Evolutionary conservation across 371 early-diverging fungal species (phyloP).

Genomic region (Lichtheimia corymbifera): DNA sequence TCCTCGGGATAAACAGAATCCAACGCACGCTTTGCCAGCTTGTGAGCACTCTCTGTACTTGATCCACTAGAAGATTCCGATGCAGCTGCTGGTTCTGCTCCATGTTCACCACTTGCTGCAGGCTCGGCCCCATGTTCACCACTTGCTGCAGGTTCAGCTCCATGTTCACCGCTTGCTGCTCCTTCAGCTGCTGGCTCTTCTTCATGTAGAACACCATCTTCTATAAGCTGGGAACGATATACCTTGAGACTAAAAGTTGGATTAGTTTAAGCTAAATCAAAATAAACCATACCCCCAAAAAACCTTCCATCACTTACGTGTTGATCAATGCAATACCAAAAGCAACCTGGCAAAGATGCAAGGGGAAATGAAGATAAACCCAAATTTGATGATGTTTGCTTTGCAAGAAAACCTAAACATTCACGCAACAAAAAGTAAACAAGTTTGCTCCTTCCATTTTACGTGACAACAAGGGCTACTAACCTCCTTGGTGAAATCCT

Average conservation of each 20-base stretch:
- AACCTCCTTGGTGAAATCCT: slow-evolving; percentile 55
- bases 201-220: slow-evolving; percentile 22
- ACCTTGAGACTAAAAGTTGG: slow-evolving; percentile 30
- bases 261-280: background rate
- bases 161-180: slow-evolving; percentile 5
- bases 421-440: background rate
- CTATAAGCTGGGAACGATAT: slow-evolving; percentile 32
- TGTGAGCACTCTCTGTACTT: background rate
- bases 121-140: background rate
- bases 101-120: slow-evolving; percentile 3
- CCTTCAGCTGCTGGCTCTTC: slow-evolving; percentile 11
- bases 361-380: slow-evolving; percentile 61
- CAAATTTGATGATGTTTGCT: slow-evolving; percentile 55
- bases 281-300: background rate
- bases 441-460: background rate
- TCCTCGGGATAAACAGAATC: background rate
- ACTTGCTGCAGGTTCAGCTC: background rate
- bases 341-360: slow-evolving; percentile 57
- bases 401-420: slow-evolving; percentile 37
- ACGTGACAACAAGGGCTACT: background rate
- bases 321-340: slow-evolving; percentile 53
- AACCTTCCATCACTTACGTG: slow-evolving; percentile 28
- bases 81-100: slow-evolving; percentile 4
- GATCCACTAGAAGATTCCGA: background rate
- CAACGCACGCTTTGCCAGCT: slow-evolving; percentile 3